Base-by-base conservation (phyloP, 352 stramenopile genomes). In the Phytophthora ohioensis region DNA sequence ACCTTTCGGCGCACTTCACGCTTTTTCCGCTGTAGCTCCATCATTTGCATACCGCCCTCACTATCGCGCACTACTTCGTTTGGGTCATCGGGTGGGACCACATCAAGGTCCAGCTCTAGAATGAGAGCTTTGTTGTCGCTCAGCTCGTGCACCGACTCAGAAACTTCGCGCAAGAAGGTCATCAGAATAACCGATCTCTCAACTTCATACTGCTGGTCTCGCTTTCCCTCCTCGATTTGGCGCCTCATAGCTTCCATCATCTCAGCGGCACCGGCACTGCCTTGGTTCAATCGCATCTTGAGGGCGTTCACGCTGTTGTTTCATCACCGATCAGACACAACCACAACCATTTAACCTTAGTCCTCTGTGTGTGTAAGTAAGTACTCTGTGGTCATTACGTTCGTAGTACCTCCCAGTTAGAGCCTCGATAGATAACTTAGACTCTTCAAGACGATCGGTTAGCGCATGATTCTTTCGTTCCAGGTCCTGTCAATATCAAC, bases 1-100 rank as follows among this genome's bases (percentile, higher is more conserved):
- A 91, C 81, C 51, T 91, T 90, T 49, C 81, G 82, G 0, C 82
- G 82, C 34, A 94, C 76, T 53, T 92, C 84, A 15, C 82, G 78
- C 62, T 93, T 93, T 69, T 87, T 87, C n/a, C 79, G 83, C 15
- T 90, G 73, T 27, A 94, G 41, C 13, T 94, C 85, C 4, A 84
- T 82, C 13, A 85, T 82, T 10, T 74, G 69, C 13, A 76, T 52
- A 27, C 69, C 46, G n/a, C 64, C 58, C 52, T 71, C 64, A 41
- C 17, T 21, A 48, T 59, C 58, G 57, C 17, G 39, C 1, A 31
- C 12, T 5, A 32, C 35, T 41, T 65, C 57, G 9, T 78, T 73
- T 3, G 82, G 74, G 5, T 78, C 47, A 36, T 81, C 75, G 5
- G 66, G 58, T 8, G 67, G 71, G 4, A 79, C 59, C 11, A 34